Evolutionary conservation across 2,329 filamentous ascomycete species (phyloP).

Genomic region (Penicillium freii): DNA sequence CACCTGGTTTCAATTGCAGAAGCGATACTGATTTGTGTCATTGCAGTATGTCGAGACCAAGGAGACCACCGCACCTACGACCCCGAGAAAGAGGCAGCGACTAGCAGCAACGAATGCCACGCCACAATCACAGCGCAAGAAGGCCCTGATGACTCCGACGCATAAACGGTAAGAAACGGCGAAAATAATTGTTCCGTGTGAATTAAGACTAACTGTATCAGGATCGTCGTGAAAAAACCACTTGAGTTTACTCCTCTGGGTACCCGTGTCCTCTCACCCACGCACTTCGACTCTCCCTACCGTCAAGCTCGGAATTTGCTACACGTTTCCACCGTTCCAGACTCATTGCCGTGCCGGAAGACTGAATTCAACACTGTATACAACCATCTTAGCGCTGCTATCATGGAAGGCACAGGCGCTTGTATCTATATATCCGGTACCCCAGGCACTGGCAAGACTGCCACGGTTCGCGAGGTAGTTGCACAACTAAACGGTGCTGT

Average conservation of each 20-base stretch:
- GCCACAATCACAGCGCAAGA: slow-evolving; percentile 43
- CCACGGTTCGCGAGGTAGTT: slow-evolving; percentile 93
- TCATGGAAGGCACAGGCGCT: slow-evolving; percentile 85
- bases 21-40: slow-evolving; percentile 13
- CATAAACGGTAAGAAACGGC: slow-evolving; percentile 55
- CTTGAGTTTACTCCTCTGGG: slow-evolving; percentile 95
- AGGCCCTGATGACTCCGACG: slow-evolving; percentile 58
- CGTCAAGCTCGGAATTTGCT: slow-evolving; percentile 83
- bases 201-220: slow-evolving; percentile 28
- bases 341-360: slow-evolving; percentile 85
- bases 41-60: slow-evolving; percentile 40
- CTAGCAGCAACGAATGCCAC: slow-evolving; percentile 45
- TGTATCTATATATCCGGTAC: slow-evolving; percentile 99
- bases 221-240: slow-evolving; percentile 75
- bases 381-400: slow-evolving; percentile 88
- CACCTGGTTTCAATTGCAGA: not conserved
- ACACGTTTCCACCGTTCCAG: slow-evolving; percentile 90
- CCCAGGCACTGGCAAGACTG: slow-evolving; percentile 94
- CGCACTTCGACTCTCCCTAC: slow-evolving; percentile 76
- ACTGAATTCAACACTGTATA: slow-evolving; percentile 90
- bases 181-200: not conserved
- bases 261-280: slow-evolving; percentile 76
- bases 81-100: slow-evolving; percentile 59
- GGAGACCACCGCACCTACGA: slow-evolving; percentile 41
- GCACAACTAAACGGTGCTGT: slow-evolving; percentile 85